Evolutionary conservation across 1,139 yeast species (phyloP), one percentile per base, ranked within the genome.

Genomic region (Lodderomyces metapsilosis): DNA sequence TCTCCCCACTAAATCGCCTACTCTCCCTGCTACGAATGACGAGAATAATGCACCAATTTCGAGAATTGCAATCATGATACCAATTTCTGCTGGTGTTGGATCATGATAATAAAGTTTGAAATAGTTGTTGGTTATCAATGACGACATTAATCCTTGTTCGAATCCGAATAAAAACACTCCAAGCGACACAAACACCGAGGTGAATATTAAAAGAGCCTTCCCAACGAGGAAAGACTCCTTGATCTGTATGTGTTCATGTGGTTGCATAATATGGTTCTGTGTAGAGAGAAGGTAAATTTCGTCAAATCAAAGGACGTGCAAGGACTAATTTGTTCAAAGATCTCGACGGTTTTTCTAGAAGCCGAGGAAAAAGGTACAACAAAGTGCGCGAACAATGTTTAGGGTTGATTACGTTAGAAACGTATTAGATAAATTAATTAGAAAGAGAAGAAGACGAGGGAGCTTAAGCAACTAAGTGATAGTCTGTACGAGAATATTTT

Each of bases 1-100:
- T 49, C 98, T 76, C 11, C 97, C 96, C 37, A 86, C 75, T 45
- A 74, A 75, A 59, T 88, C 96, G 6, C 95, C 92, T 9, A 85
- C 68, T 44, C 79, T 71, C 1, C 96, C 95, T 4, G 89, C 88
- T 16, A 79, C 60, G 34, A 89, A 71, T 1, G 95, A 85, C 2
- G 95, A 84, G 5, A 85, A 66, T 50, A 88, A 67, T 0, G 96
- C 96, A 12, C 97, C 97, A 27, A 89, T 64, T 49, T 77, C 82
- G 44, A 77, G 58, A 34, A 77, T 70, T 11, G 80, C 76, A 37
- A 76, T 76, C 64, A 76, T 71, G 13, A 78, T 62, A 21, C 82
- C 82, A 27, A 76, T 67, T 40, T 62, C 68, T 1, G 74, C 63
- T 13, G 78, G 71, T n/a, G 64, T 56, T 2, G 82, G 97, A 42